Conservation (phyloP, 2,329 filamentous ascomycete species). For the Tolypocladium endophyticum region DNA sequence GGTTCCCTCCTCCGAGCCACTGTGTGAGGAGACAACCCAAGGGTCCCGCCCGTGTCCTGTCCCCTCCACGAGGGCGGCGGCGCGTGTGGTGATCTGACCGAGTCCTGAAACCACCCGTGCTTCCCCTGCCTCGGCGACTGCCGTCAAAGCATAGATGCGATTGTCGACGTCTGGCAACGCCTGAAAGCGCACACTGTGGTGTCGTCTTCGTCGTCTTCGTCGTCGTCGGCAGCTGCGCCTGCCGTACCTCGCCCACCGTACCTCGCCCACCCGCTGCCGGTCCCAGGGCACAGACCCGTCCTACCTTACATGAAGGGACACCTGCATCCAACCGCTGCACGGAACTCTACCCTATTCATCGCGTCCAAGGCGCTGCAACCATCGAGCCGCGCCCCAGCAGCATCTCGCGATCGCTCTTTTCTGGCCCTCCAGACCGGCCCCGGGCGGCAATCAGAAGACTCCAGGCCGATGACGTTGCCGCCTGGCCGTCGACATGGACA, state of each 20-base stretch:
- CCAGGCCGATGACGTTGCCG: constrained; percentile 19
- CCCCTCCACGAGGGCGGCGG: background rate
- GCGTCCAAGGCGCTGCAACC: background rate
- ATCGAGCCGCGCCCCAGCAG: background rate
- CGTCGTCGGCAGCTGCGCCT: background rate
- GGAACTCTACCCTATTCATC: background rate
- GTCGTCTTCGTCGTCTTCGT: too few relatives aligned
- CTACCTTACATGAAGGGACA: background rate
- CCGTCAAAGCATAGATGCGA: constrained; percentile 1
- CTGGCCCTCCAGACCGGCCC: background rate
- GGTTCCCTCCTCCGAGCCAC: background rate
- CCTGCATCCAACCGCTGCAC: background rate
- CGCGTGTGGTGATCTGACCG: background rate
- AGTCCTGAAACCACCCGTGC: constrained; percentile 5
- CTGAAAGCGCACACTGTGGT: background rate
- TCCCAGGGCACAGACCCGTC: background rate
- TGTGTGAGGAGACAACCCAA: background rate
- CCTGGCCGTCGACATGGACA: constrained; percentile 29
- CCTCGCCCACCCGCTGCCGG: background rate
- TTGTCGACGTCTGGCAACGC: background rate
- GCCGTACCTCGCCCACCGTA: too few relatives aligned
- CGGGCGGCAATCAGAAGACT: constrained; percentile 4
- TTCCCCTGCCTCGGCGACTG: constrained; percentile 8
- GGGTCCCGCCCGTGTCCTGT: background rate
- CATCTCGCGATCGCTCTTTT: background rate